Base-by-base conservation (phyloP, 352 stramenopile species). In the Pythium insidiosum region DNA sequence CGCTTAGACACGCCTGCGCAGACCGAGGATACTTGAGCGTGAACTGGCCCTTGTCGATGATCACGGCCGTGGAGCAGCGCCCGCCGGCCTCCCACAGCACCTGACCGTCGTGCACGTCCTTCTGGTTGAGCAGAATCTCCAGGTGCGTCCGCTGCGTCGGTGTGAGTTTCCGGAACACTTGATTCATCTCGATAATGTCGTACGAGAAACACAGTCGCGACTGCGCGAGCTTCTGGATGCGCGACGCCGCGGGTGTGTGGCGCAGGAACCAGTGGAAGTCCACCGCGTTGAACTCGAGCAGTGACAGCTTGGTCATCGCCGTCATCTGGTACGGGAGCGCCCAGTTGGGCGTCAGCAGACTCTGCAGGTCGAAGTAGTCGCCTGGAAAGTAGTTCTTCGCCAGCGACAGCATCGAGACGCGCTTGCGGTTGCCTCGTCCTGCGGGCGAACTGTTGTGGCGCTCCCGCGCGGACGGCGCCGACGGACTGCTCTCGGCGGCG, bases 311-410 rank as follows among this genome's bases (percentile, higher is more conserved):
- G 13, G 68, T 82, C 23, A 61, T 53, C 6, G 73, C 75, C 20
- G 84, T 44, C 68, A 84, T 84, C 47, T 78, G 63, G 35, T 78
- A 87, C 20, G 66, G 70, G 12, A 81, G 51, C 40, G 53, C 52
- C 62, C 66, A 84, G 43, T 84, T 73, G 13, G 74, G 79, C 2
- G 75, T 87, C 33, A 92, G 35, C 21, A 92, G 53, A n/a, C 66
- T 84, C 40, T 88, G 76, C 6, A 92, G 61, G 33, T 92, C 79
- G 49, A 95, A 95, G 61, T 94, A 96, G 51, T 96, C 85, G 6
- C 85, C 85, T 6, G 81, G 73, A 15, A 82, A 78, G 56, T 87
- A 94, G 28, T 81, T 84, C 40, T 85, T 88, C 15, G 66, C 63
- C 13, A 76, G 41, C 23, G 76, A 75, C 21, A 91, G 47, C 42